These are phyloP conservation scores for Stylonectria norvegica DNA, from an alignment of 2,329 filamentous ascomycete species.

Conservation along the genomic window DNA sequence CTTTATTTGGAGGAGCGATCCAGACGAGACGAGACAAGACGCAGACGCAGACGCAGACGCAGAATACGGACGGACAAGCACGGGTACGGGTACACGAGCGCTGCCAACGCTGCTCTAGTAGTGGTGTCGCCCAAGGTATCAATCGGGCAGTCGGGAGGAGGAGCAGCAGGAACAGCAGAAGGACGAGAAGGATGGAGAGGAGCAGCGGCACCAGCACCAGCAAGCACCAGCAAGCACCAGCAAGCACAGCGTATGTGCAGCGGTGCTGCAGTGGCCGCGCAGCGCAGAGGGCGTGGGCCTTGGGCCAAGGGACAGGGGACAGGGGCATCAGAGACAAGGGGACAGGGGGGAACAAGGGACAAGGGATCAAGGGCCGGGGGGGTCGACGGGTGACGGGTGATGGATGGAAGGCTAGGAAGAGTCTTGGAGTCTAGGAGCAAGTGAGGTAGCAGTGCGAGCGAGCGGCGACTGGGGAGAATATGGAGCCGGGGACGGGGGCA, in stretches of 20 bases:
- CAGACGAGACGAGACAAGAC: conserved; percentile 16
- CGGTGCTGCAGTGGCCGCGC: no score
- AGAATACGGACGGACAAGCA: no score
- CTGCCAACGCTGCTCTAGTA: conserved; percentile 17
- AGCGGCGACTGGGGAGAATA: no score
- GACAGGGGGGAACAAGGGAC: neutral
- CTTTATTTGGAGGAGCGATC: conserved; percentile 23
- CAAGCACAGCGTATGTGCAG: neutral
- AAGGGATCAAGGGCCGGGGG: neutral
- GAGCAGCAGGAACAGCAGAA: conserved; percentile 8
- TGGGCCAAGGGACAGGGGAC: neutral
- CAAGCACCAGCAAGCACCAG: neutral
- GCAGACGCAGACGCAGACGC: no score
- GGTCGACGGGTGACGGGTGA: neutral
- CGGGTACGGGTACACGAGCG: conserved; percentile 14
- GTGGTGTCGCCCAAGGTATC: conserved; percentile 7
- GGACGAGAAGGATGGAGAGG: conserved; percentile 7
- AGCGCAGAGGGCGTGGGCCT: neutral
- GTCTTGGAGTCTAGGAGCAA: no score
- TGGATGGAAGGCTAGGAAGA: neutral
- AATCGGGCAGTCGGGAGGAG: conserved; percentile 22
- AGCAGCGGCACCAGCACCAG: conserved; percentile 2
- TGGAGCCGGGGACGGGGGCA: no score
- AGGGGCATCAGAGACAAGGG: neutral
- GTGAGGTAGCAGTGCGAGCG: no score